Evolutionary conservation across 805 yeast genomes (phyloP), one percentile per base, ranked within the genome.

Genomic region (Lachancea meyersii): DNA sequence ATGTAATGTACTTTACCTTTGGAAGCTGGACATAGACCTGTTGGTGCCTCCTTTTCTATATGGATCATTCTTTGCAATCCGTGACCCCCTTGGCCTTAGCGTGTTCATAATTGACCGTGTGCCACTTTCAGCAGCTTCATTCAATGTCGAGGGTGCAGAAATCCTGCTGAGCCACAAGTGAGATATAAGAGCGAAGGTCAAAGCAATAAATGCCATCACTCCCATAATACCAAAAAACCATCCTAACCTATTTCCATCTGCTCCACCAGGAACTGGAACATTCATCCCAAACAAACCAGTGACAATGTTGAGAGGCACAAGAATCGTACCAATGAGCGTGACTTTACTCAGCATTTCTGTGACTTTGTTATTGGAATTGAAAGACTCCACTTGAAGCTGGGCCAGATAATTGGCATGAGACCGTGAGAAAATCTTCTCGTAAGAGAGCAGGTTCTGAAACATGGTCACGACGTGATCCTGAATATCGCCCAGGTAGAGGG

Each of bases 221-320:
- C 80, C 85, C 5, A 81, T 56, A 46, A 82, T 79, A 33, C 86
- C 85, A 59, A 76, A 78, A 58, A 77, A 86, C 86, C 93, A 83
- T 2, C 69, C 75, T 31, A 72, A 62, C 34, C 16, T 24, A 1
- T 53, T 2, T 50, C 71, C n/a, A 38, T 42, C 48, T 11, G 52
- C 67, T 46, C 74, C 65, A 22, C 96, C 96, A 0, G 97, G 97
- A 22, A 91, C 84, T 10, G 54, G 64, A 16, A 91, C 97, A 63
- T 91, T 91, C 98, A 91, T 91, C 56, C 97, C 97, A 65, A 91
- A 91, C 49, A 89, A 58, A 61, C 97, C 96, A 2, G 97, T 87
- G 35, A 91, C 74, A 45, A 91, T 69, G 61, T 91, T 91, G 71
- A 91, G 73, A 13, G 97, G 97, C 48, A 91, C 83, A 23, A 91